Evolutionary conservation across 2,329 filamentous ascomycete genomes (phyloP).

Genomic region (Scedosporium aurantiacum): DNA sequence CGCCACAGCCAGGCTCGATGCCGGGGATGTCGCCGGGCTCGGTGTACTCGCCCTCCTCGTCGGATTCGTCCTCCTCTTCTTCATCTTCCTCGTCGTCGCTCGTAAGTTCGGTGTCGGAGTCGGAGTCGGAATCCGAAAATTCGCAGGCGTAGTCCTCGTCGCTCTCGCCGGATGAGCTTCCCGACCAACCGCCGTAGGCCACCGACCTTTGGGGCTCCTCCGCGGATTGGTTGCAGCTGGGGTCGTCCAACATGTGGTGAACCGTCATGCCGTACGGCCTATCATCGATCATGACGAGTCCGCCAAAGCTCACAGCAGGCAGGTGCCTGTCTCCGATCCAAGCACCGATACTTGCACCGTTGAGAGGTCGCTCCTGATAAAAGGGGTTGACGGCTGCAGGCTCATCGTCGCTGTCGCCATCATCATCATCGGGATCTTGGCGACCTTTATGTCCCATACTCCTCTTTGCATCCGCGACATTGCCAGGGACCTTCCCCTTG

Average conservation of each 20-base stretch:
- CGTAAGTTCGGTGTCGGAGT: constrained; percentile 41
- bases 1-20: constrained; percentile 61
- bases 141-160: constrained; percentile 47
- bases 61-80: constrained; percentile 38
- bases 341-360: constrained; percentile 86
- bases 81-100: constrained; percentile 37
- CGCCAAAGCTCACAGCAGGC: constrained; percentile 83
- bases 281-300: constrained; percentile 73
- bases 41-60: constrained; percentile 43
- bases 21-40: constrained; percentile 70
- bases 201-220: not conserved
- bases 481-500: constrained; percentile 18
- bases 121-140: constrained; percentile 51
- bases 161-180: constrained; percentile 22
- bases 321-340: constrained; percentile 78
- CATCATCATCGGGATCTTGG: not conserved
- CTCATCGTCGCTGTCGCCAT: constrained; percentile 25
- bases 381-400: constrained; percentile 52
- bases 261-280: constrained; percentile 90
- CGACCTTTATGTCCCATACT: constrained; percentile 19
- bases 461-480: constrained; percentile 15
- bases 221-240: constrained; percentile 26
- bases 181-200: constrained; percentile 5
- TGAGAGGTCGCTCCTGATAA: constrained; percentile 68
- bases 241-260: constrained; percentile 85